Evolutionary conservation across 495 filamentous ascomycete species (phyloP).

Genomic region (Hyphodiscus hymeniophilus): DNA sequence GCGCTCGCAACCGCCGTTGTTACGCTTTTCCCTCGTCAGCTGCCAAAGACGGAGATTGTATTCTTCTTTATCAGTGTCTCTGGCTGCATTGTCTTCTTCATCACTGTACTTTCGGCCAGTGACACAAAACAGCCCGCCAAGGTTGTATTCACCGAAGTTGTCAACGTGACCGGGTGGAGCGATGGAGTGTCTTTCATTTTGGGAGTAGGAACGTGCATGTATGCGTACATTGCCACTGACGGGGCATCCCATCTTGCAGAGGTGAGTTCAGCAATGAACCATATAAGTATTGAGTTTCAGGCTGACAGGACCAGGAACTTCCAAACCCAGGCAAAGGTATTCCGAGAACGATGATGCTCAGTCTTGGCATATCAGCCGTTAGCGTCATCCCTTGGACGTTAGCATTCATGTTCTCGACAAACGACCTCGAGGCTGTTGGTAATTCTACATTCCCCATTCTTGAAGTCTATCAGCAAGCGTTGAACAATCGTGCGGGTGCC

Average conservation of each 20-base stretch:
- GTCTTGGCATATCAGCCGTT: slow-evolving; percentile 29
- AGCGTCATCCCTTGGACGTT: slow-evolving; percentile 29
- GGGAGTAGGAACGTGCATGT: slow-evolving; percentile 29
- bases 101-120: neutral
- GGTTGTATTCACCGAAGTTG: neutral
- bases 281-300: neutral
- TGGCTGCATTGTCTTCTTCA: neutral
- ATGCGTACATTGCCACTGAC: slow-evolving; percentile 20
- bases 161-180: slow-evolving; percentile 10
- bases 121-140: neutral
- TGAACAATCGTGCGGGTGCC: slow-evolving; percentile 12
- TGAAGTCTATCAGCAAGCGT: neutral
- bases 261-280: neutral
- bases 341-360: slow-evolving; percentile 29
- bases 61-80: neutral
- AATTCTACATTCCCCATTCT: neutral
- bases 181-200: slow-evolving; percentile 31
- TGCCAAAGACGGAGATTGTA: neutral
- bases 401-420: slow-evolving; percentile 27
- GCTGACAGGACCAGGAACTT: slow-evolving; percentile 20
- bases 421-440: slow-evolving; percentile 22
- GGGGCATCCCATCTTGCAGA: slow-evolving; percentile 25
- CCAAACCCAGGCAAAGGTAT: slow-evolving; percentile 25
- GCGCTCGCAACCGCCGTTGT: slow-evolving; percentile 1
- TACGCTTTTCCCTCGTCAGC: neutral